Conservation (phyloP, 108 stramenopile genomes). For the Skeletonema grethae region DNA sequence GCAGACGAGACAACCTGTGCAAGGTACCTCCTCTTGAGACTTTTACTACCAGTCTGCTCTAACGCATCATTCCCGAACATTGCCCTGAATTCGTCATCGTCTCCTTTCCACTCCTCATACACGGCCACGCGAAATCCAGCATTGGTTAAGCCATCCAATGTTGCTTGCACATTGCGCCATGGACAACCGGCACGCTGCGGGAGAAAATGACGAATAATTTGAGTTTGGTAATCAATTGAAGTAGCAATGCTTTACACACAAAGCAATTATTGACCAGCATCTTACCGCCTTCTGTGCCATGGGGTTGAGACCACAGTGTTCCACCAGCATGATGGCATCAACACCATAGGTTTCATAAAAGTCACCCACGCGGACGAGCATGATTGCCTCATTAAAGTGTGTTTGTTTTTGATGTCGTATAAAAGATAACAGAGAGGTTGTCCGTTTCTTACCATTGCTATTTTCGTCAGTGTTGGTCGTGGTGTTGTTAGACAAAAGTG, state of each 20-base stretch:
- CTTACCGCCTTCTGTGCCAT: slow-evolving; percentile 84
- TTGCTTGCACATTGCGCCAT: slow-evolving; percentile 84
- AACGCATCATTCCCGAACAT: slow-evolving; percentile 17
- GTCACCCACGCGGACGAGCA: slow-evolving; percentile 92
- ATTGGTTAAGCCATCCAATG: slow-evolving; percentile 82
- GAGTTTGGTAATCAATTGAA: no score
- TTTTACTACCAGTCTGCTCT: slow-evolving; percentile 7
- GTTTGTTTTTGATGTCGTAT: slow-evolving; percentile 65
- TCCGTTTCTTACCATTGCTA: slow-evolving; percentile 10
- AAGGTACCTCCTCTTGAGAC: slow-evolving; percentile 71
- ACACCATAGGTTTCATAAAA: slow-evolving; percentile 98
- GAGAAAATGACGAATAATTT: no score
- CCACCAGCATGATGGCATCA: slow-evolving; percentile 92
- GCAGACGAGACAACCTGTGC: slow-evolving; percentile 91
- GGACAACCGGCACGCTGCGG: slow-evolving; percentile 89
- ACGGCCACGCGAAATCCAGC: slow-evolving; percentile 91
- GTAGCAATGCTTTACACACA: no score
- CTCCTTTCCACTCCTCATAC: slow-evolving; percentile 79
- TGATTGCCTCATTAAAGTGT: slow-evolving; percentile 54
- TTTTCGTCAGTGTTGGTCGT: not conserved
- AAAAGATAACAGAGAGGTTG: slow-evolving; percentile 65
- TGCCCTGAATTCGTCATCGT: slow-evolving; percentile 24
- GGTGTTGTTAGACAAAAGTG: not conserved
- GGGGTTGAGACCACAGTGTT: slow-evolving; percentile 94
- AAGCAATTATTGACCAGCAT: no score